Evolutionary conservation across 1,284 basidiomycete genomes (phyloP), one percentile per base, ranked within the genome.

Genomic region (Takashimella koratensis): DNA sequence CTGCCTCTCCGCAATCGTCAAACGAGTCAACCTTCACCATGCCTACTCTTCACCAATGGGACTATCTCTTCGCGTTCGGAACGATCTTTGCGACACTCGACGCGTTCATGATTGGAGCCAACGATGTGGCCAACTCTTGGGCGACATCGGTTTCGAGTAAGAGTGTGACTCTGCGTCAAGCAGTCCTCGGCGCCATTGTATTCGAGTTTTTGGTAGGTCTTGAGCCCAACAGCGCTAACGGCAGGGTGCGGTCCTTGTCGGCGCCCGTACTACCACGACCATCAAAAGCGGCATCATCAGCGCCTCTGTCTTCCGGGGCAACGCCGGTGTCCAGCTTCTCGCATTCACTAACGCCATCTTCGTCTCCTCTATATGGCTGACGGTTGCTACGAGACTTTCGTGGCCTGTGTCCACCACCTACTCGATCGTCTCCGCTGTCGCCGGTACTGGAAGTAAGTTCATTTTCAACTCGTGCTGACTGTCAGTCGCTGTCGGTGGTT

Each of bases 401-500:
- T 77, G 75, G 72, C 77, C 77, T 47, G 77, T 80, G 36, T 79
- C 77, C 2, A 76, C 73, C 26, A 78, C 76, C 44, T 77, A 77
- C 65, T 76, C 71, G 4, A 75, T 79, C 55, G 73, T 80, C 25
- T 77, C 77, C 3, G 78, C 78, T 0, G 62, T 80, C 4, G 76
- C 75, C 11, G 79, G 79, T 63, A 75, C 77, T 26, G 79, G 79
- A n/a, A n/a, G n/a, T n/a, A n/a, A n/a, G n/a, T n/a, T n/a, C n/a
- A n/a, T n/a, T n/a, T n/a, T n/a, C n/a, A n/a, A n/a, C n/a, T n/a
- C n/a, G n/a, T n/a, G n/a, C n/a, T n/a, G n/a, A n/a, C n/a, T n/a
- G n/a, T n/a, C n/a, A 55, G 75, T 80, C 20, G 79, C 79, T 1
- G 61, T 74, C 11, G 76, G 69, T 23, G 78, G 79, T 8, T 54